phyloP scores from a whole-genome alignment of 129 eudicot species.

The Deinandra increscens region DNA sequence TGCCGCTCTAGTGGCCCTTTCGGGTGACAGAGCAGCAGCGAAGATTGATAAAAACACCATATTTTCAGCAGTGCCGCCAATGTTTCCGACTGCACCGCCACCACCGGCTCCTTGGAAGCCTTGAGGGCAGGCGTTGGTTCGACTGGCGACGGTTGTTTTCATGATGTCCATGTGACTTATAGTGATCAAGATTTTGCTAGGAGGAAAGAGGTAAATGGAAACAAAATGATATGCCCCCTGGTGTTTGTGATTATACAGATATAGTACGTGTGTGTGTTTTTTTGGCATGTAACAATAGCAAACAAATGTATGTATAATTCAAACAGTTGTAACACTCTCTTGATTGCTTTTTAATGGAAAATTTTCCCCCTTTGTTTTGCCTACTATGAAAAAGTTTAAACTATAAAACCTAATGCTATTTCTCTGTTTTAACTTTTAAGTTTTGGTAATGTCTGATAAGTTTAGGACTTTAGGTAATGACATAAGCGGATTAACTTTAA shows the following conservation, averaged over 20 bases:
- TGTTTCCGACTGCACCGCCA: conserved; percentile 82
- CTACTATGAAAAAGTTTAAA: too few relatives aligned
- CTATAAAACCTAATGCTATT: background rate
- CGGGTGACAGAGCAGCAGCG: conserved; percentile 42
- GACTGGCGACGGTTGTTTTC: background rate
- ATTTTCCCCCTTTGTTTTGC: background rate
- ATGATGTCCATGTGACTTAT: conserved; percentile 27
- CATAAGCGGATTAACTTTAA: too few relatives aligned
- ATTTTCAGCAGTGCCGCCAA: conserved; percentile 86
- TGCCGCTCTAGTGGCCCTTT: conserved; percentile 76
- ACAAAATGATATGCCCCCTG: background rate
- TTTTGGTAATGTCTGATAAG: background rate
- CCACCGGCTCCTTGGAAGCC: conserved; percentile 91
- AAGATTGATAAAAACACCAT: conserved; percentile 77
- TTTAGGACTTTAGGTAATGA: too few relatives aligned
- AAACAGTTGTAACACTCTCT: conserved; percentile 31
- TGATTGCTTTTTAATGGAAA: conserved; percentile 27
- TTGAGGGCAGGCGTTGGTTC: conserved; percentile 16
- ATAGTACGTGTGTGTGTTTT: conserved; percentile 24
- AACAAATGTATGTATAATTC: conserved; percentile 38
- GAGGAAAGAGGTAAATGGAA: conserved; percentile 17
- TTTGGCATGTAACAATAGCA: conserved; percentile 24
- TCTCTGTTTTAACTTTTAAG: background rate
- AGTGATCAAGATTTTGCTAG: conserved; percentile 33
- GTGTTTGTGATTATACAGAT: conserved; percentile 24